Percentiles rank a stretch among this genome's conserved stretches.
These are phyloP conservation scores for Hypoxylon sp. DNA, from an alignment of 2,329 filamentous ascomycete genomes.

Conservation along the genomic window DNA sequence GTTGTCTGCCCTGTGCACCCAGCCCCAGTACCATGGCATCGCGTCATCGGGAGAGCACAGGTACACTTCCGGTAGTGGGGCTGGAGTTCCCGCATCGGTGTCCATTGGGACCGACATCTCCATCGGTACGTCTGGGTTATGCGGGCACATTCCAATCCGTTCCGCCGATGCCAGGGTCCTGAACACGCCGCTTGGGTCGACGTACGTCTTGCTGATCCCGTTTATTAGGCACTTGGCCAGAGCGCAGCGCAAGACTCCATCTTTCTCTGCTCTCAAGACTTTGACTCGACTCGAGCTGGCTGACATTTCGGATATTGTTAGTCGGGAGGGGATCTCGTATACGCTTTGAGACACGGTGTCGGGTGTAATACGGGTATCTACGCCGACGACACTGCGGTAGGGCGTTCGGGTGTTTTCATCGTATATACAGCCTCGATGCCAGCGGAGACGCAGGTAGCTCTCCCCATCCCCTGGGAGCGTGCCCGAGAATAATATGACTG, in stretches of 20 bases:
- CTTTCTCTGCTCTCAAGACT: background rate
- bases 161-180: conserved; percentile 27
- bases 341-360: background rate
- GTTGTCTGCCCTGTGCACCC: conserved; percentile 12
- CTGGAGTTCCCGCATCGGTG: background rate
- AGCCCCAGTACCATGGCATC: conserved; percentile 27
- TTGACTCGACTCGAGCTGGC: background rate
- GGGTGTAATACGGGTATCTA: background rate
- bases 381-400: conserved; percentile 12
- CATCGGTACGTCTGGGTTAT: background rate
- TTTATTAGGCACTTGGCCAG: background rate
- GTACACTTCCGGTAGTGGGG: conserved; percentile 9
- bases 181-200: conserved; percentile 13
- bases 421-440: conserved; percentile 23
- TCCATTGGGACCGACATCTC: background rate
- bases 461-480: conserved; percentile 14
- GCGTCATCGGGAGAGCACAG: conserved; percentile 17
- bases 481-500: background rate
- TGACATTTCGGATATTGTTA: background rate
- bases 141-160: conserved; percentile 18
- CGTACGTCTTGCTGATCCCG: no score
- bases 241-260: conserved; percentile 5
- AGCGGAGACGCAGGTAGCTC: conserved; percentile 30
- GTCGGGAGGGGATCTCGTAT: background rate
- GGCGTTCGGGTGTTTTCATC: background rate